Evolutionary conservation across 1,139 yeast genomes (phyloP), one percentile per base, ranked within the genome.

Genomic region (Kazachstania sp.): DNA sequence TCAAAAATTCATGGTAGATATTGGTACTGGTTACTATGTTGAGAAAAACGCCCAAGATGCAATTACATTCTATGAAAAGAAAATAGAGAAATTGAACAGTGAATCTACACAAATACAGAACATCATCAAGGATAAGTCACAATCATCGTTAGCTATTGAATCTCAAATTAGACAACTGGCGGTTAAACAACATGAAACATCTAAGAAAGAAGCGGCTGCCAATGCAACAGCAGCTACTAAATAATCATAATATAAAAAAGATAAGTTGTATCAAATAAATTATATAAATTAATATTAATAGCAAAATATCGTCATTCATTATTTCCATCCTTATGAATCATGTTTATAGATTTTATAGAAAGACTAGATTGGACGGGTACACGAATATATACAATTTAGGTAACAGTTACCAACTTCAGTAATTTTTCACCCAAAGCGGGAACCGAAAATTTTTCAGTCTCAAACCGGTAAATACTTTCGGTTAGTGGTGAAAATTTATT

Each of bases 21-120:
- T 92, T 39, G 99, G 99, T 32, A 92, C 98, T 0, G 97, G 97
- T 2, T 92, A 92, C 66, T 92, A 78, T 63, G 94, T 88, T 30
- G 96, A 87, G 59, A 94, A 92, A 68, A 68, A 68, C 49, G 77
- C 79, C 0, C 71, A 69, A 6, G 90, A 86, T 41, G 86, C 97
- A 3, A 71, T 78, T 55, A 68, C 68, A 48, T 95, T 88, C 58
- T 92, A 87, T 65, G 78, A 82, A 50, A 73, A 73, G 49, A 87
- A 94, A 68, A 78, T 88, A 45, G 71, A 71, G 28, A 90, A 88
- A 54, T 70, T 94, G 58, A 79, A 73, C 50, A 78, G 77, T 50
- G 96, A 92, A 64, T 74, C 86, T 18, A 74, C 74, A 29, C 90
- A 87, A 60, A 73, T 92, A 56, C 83, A 82, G 55, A 79, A 75